A percentile compares a stretch with the other conserved stretches of the same genome.
Conservation (phyloP, 192 early-diverging fungal genomes). For the Backusella morwellensis region DNA sequence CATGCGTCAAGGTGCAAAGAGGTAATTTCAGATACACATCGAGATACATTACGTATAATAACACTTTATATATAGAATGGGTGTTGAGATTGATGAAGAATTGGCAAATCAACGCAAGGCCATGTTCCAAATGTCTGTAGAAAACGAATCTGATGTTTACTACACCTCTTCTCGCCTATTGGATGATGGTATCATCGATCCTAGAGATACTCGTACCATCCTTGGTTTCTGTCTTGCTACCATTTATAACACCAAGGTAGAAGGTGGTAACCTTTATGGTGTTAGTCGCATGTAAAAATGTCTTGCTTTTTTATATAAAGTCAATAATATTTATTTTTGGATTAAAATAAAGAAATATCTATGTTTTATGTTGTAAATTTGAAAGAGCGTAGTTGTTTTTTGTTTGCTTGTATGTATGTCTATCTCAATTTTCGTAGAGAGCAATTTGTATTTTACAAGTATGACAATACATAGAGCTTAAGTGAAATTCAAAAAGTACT, state of each 20-base stretch:
- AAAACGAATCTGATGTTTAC: slow-evolving; percentile 59
- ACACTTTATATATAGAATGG: slow-evolving; percentile 28
- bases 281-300: slow-evolving; percentile 56
- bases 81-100: slow-evolving; percentile 54
- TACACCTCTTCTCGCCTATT: slow-evolving; percentile 57
- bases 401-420: no score
- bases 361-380: not conserved
- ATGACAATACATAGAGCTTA: not conserved
- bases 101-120: slow-evolving; percentile 40
- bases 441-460: not conserved
- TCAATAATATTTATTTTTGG: not conserved
- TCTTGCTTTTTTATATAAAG: not conserved
- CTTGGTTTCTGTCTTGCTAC: slow-evolving; percentile 61
- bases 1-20: slow-evolving; percentile 57
- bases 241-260: slow-evolving; percentile 50
- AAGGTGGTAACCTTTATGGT: slow-evolving; percentile 61
- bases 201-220: slow-evolving; percentile 56
- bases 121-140: slow-evolving; percentile 53
- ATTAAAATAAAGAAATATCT: slow-evolving; percentile 1
- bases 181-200: slow-evolving; percentile 65
- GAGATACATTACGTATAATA: not conserved
- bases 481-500: no score
- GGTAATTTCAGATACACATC: slow-evolving; percentile 27
- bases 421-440: not conserved
- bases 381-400: no score